phyloP scores from a whole-genome alignment of 768 basidiomycete species.

The Pisolithus orientalis region DNA sequence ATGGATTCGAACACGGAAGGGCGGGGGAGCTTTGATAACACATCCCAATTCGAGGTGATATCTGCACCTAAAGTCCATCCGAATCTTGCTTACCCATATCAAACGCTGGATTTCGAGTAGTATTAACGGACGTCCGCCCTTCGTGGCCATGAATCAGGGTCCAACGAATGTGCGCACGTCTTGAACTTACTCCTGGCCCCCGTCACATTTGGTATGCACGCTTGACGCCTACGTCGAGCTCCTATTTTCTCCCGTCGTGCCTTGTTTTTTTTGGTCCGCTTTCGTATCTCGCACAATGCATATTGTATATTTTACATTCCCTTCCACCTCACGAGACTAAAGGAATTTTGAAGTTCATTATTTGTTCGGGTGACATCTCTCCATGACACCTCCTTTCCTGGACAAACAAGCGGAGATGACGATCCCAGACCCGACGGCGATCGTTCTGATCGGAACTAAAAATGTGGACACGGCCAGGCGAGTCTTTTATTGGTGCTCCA shows the following conservation, averaged over 20 bases:
- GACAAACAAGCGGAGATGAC: not conserved
- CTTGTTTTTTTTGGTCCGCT: not conserved
- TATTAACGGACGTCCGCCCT: not conserved
- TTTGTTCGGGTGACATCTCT: not conserved
- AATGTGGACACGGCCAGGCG: not conserved
- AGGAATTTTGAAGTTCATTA: not conserved
- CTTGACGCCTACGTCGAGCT: not conserved
- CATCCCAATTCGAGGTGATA: slow-evolving; percentile 62
- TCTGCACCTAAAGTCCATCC: slow-evolving; percentile 39
- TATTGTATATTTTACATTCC: not conserved
- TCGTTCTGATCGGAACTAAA: not conserved
- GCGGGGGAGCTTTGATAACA: slow-evolving; percentile 48
- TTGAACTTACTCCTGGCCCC: not conserved
- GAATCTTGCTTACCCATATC: slow-evolving; percentile 53
- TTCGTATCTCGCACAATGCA: not conserved
- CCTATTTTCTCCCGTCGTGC: not conserved
- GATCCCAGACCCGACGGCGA: not conserved
- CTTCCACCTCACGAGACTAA: not conserved
- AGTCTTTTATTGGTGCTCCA: not conserved
- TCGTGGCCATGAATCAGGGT: too few species aligned
- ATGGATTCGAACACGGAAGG: slow-evolving; percentile 27
- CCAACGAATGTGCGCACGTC: not conserved
- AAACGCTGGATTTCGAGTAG: slow-evolving; percentile 41
- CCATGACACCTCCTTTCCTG: not conserved
- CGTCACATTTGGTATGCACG: not conserved